Conservation (phyloP, 2,329 filamentous ascomycete genomes). For the Neonectria magnoliae region DNA sequence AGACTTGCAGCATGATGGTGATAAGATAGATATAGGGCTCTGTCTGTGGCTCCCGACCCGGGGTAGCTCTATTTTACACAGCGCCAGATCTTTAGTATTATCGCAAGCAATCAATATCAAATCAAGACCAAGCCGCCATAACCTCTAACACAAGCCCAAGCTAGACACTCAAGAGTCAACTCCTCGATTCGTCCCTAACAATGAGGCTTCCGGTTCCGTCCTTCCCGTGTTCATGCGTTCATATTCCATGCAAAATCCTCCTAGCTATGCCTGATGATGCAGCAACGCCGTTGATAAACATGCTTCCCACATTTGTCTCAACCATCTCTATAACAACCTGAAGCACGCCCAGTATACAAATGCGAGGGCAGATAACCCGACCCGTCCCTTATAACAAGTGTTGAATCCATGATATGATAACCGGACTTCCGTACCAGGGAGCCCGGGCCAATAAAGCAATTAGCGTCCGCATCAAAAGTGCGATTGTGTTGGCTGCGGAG, state of each 20-base stretch:
- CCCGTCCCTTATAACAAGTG: conserved; percentile 36
- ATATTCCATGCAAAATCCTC: conserved; percentile 44
- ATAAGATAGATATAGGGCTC: conserved; percentile 4
- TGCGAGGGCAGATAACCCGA: conserved; percentile 40
- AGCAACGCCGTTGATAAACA: conserved; percentile 49
- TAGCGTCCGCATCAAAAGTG: conserved; percentile 24
- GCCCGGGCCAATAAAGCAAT: conserved; percentile 27
- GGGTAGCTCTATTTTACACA: conserved; percentile 35
- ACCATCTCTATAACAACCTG: conserved; percentile 46
- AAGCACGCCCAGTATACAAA: conserved; percentile 45
- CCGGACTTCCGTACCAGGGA: conserved; percentile 14
- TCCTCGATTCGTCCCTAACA: conserved; percentile 35
- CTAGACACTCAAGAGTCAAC: conserved; percentile 40
- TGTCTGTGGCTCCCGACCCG: conserved; percentile 25
- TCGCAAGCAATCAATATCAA: conserved; percentile 32
- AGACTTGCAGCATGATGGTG: neutral
- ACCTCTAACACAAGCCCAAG: conserved; percentile 31
- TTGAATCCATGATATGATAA: conserved; percentile 34
- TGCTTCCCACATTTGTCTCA: conserved; percentile 46
- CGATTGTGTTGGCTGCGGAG: conserved; percentile 12
- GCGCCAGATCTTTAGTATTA: conserved; percentile 35
- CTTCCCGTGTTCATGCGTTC: conserved; percentile 39
- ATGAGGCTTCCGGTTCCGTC: conserved; percentile 37
- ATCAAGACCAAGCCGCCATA: conserved; percentile 30
- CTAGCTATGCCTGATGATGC: conserved; percentile 44